Base-by-base conservation (phyloP, 2,329 filamentous ascomycete species). In the Colletotrichum liriopes region DNA sequence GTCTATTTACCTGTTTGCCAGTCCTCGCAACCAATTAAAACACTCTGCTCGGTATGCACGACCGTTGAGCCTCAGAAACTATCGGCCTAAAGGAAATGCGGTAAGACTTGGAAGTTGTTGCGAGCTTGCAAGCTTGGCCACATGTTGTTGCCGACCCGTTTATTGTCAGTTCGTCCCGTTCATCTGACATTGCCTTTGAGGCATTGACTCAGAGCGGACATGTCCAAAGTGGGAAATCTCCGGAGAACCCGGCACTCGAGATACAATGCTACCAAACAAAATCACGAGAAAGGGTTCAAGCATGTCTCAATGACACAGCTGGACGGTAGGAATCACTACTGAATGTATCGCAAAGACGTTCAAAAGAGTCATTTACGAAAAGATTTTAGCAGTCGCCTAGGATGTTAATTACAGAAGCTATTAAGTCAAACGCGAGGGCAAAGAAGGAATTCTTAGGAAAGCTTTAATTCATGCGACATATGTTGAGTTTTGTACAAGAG, bases 1-100 rank as follows among this genome's bases (percentile, higher is more conserved):
- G 16, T 16, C 32, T 51, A 23, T 20, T 37, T 12, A 45, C 32
- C 6, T 23, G 2, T 7, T 6, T 11, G 20, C 16, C 18, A n/a
- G 32, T n/a, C 49, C 26, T 20, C 49, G 49, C 49, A 26, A 9
- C 35, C 49, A 29, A 23, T 20, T 4, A 54, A 23, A 29, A 14
- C 18, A 11, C 20, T 12, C 1, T 35, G 9, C 9, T 52, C 32
- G 60, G 18, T 16, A 63, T 64, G 61, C 61, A 64, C 49, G 61
- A 55, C 61, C 61, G 61, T 64, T 64, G 37, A 20, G 37, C 26
- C 23, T 20, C 35, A 14, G 11, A 16, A 8, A 9, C 45, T 20
- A 35, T 14, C 23, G 32, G 26, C 5, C 29, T 6, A 23, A 20
- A 16, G 2, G 2, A 23, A n/a, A 39, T 7, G 47, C 9, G 32